These are phyloP conservation scores for Saprolegnia parasitica DNA, from an alignment of 352 stramenopile species.

Conservation along the genomic window DNA sequence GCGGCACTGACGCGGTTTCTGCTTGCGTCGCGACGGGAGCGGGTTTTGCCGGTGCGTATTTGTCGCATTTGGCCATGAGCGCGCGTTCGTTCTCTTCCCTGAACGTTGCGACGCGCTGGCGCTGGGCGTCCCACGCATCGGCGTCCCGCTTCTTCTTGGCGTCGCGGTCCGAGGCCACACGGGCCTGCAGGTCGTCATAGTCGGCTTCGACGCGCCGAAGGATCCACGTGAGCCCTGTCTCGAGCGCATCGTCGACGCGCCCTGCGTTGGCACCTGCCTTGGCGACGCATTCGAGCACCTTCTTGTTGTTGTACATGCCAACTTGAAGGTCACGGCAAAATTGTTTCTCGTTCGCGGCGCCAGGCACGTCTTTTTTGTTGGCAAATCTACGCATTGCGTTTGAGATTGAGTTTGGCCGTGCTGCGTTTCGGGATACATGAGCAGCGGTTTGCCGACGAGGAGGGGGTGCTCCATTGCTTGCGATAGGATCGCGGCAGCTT, in stretches of 20 bases:
- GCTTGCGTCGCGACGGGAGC: constrained; percentile 34
- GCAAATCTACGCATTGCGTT: constrained; percentile 47
- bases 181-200: constrained; percentile 44
- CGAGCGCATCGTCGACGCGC: constrained; percentile 56
- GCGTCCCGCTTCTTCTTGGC: constrained; percentile 58
- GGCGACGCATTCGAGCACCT: constrained; percentile 50
- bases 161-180: constrained; percentile 46
- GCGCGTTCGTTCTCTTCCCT: constrained; percentile 67
- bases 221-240: constrained; percentile 63
- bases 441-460: constrained; percentile 58
- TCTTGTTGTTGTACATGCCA: constrained; percentile 38
- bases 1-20: constrained; percentile 38
- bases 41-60: constrained; percentile 4
- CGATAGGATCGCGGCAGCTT: constrained; percentile 47
- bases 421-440: constrained; percentile 64
- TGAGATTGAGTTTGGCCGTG: not conserved
- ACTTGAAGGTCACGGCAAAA: constrained; percentile 40
- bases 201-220: constrained; percentile 55
- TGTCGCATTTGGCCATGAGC: constrained; percentile 39
- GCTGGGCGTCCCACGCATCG: constrained; percentile 53
- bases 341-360: constrained; percentile 38
- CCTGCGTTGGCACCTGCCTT: constrained; percentile 51
- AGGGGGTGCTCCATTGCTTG: constrained; percentile 49
- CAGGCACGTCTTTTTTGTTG: constrained; percentile 63
- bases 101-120: constrained; percentile 53